Base-by-base conservation (phyloP, 177 flowering plant genomes). In the Vitis hybrid region DNA sequence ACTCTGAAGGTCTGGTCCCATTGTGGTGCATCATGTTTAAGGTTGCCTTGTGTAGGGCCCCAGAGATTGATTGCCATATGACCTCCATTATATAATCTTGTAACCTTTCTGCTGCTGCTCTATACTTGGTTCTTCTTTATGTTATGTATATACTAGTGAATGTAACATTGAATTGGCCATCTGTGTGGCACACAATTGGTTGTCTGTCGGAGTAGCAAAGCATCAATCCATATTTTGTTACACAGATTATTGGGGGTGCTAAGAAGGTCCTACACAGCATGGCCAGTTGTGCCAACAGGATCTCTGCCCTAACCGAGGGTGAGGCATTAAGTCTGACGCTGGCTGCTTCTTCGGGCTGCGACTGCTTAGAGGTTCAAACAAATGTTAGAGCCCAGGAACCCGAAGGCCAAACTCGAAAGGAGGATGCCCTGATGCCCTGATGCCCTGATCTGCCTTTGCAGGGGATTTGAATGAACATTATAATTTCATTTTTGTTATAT, bases 151-250 rank as follows among this genome's bases (percentile, higher is more conserved):
- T 76, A 73, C 73, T 70, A 59, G 62, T 62, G 53, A 70, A 62
- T 76, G 82, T 75, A 81, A 80, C 77, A 57, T 74, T 75, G 67
- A 74, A 74, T 71, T 59, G 68, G 73, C 70, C 76, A 68, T 71
- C 47, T 38, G 47, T 38, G 74, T 77, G 84, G 78, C 72, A 54
- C 68, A 33, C 31, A 58, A 75, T 64, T 66, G 57, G 33, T 17
- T 76, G 65, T 61, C 67, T 20, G 54, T 56, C 14, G 44, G 10
- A 9, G 66, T 38, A 31, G 33, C 31, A 17, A 38, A 1, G 14
- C 54, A 24, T 58, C 50, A 63, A 28, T 68, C 67, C 38, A 18
- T 72, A 20, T n/a, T 69, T 18, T 68, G 62, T 55, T 68, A 53
- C 66, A 4, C 53, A 11, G 62, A 50, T 57, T 19, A 57, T 64